Percentiles rank a stretch among this genome's conserved stretches.
These are phyloP conservation scores for Isoetes taiwanensis DNA, from an alignment of 75 land plant genomes.

Conservation along the genomic window DNA sequence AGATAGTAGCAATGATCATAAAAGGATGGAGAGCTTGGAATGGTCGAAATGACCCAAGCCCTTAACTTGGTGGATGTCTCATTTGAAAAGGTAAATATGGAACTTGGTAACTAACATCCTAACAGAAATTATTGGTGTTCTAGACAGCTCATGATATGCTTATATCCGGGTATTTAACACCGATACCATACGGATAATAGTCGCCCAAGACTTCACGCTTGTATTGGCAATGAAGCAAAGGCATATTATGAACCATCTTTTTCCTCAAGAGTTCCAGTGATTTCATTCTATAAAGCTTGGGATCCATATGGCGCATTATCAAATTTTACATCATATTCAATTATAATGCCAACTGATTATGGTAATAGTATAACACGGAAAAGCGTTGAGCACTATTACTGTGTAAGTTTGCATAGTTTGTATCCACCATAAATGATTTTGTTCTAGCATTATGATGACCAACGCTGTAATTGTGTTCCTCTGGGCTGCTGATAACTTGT, in stretches of 20 bases:
- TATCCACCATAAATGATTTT: too few relatives aligned
- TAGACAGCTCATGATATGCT: constrained; percentile 95
- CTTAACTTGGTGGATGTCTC: constrained; percentile 57
- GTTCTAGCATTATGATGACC: too few relatives aligned
- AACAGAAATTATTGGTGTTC: too few relatives aligned
- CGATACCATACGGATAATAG: constrained; percentile 76
- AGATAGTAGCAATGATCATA: too few relatives aligned
- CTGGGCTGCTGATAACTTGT: too few relatives aligned
- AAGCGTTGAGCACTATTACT: constrained; percentile 91
- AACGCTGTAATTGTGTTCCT: too few relatives aligned
- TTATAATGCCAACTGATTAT: constrained; percentile 38
- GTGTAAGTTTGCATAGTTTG: too few relatives aligned
- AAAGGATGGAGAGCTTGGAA: constrained; percentile 94
- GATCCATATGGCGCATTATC: constrained; percentile 87
- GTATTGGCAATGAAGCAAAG: constrained; percentile 27
- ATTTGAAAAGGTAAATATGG: constrained; percentile 62
- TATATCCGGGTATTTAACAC: constrained; percentile 83
- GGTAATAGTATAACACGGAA: constrained; percentile 48
- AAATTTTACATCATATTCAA: constrained; percentile 83
- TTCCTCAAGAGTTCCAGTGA: constrained; percentile 42
- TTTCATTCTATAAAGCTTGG: constrained; percentile 90
- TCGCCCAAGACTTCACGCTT: constrained; percentile 44
- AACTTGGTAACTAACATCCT: neutral
- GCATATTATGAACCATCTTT: too few relatives aligned
- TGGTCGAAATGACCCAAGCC: constrained; percentile 97